These are phyloP conservation scores for Colletotrichum lupini DNA, from an alignment of 2,329 filamentous ascomycete species.

Conservation along the genomic window DNA sequence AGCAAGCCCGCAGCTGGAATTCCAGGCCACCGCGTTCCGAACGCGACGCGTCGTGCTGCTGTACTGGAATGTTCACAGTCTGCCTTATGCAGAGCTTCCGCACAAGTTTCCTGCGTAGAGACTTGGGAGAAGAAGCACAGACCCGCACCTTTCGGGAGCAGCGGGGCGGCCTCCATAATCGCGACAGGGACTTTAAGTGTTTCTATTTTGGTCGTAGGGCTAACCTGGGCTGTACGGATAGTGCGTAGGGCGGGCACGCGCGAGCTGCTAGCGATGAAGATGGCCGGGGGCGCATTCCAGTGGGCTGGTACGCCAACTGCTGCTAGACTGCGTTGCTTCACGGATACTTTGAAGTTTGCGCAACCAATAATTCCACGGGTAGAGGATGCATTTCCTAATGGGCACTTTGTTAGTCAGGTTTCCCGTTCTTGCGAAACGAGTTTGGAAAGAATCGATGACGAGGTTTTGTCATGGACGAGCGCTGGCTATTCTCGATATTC, in stretches of 20 bases:
- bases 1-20: background rate
- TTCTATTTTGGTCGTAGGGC: conserved; percentile 28
- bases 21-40: background rate
- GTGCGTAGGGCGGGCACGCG: background rate
- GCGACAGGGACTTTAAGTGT: conserved; percentile 21
- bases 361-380: background rate
- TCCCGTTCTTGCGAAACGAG: too few relatives aligned
- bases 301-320: background rate
- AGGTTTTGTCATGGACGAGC: too few relatives aligned
- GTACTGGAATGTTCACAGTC: background rate
- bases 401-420: too few relatives aligned
- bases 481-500: too few relatives aligned
- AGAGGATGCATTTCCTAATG: background rate
- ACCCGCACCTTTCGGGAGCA: background rate
- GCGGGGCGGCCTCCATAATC: background rate
- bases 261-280: background rate
- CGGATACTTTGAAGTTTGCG: background rate
- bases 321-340: too few relatives aligned
- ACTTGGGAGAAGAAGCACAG: background rate
- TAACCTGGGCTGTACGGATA: background rate
- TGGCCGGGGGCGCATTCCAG: conserved; percentile 12
- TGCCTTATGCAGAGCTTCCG: too few relatives aligned
- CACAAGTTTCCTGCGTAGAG: too few relatives aligned
- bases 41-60: background rate
- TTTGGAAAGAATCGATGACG: too few relatives aligned